A percentile compares a stretch with the other conserved stretches of the same genome.
Evolutionary conservation across 2,329 filamentous ascomycete species (phyloP).

Genomic region (Madurella fahalii): DNA sequence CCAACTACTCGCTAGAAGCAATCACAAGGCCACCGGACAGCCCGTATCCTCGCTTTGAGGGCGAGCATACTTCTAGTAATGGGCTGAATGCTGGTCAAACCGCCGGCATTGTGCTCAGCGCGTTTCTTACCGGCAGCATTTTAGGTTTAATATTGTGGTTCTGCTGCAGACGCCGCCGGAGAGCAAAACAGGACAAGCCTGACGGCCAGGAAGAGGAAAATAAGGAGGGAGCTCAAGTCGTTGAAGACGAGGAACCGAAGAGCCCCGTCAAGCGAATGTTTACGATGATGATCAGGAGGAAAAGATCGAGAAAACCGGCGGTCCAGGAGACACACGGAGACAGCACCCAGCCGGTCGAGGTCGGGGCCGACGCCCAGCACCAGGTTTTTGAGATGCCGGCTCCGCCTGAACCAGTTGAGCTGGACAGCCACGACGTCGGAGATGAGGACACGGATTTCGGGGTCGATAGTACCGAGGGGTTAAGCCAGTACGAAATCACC

Average conservation of each 20-base stretch:
- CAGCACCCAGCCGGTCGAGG: constrained; percentile 36
- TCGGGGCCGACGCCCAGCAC: constrained; percentile 42
- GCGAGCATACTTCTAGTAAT: not conserved
- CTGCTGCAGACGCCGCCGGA: constrained; percentile 30
- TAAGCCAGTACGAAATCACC: constrained; percentile 49
- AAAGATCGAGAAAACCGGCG: constrained; percentile 29
- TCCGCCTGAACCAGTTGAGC: constrained; percentile 43
- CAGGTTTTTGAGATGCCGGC: constrained; percentile 52
- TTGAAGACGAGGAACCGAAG: constrained; percentile 32
- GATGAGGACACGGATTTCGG: constrained; percentile 39
- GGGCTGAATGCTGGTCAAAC: constrained; percentile 42
- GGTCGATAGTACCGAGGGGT: constrained; percentile 36
- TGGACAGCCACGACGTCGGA: constrained; percentile 42
- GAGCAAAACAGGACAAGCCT: constrained; percentile 29
- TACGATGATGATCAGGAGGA: constrained; percentile 39
- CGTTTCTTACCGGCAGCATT: constrained; percentile 33
- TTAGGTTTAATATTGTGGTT: constrained; percentile 29
- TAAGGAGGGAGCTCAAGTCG: constrained; percentile 35
- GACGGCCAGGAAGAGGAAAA: constrained; percentile 30
- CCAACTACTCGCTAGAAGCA: constrained; percentile 38
- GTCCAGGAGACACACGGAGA: constrained; percentile 27
- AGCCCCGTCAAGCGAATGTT: constrained; percentile 40
- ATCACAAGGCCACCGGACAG: constrained; percentile 44
- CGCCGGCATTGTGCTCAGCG: constrained; percentile 45
- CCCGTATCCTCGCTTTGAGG: constrained; percentile 41